These are phyloP conservation scores for Mrakia frigida DNA, from an alignment of 768 basidiomycete species.

Conservation along the genomic window DNA sequence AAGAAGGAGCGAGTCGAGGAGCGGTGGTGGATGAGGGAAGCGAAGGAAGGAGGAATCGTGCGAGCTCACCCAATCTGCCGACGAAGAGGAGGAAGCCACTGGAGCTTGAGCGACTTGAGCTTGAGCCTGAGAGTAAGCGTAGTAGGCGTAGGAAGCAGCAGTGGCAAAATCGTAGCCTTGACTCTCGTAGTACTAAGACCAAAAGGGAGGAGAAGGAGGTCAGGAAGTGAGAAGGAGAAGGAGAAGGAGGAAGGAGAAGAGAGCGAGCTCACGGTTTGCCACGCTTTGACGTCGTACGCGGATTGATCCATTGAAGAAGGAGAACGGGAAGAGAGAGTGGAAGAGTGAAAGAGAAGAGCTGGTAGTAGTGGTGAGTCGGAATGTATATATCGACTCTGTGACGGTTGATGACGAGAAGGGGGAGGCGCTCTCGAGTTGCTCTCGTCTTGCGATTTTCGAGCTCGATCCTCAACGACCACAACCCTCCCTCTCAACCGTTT, in stretches of 20 bases:
- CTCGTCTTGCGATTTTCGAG: not conserved
- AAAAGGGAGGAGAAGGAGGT: not conserved
- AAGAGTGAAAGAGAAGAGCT: not conserved
- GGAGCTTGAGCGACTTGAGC: constrained; percentile 16
- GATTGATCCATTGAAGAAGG: constrained; percentile 15
- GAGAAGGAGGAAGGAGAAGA: not conserved
- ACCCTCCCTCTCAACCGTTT: not conserved
- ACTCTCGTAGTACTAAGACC: constrained; percentile 24
- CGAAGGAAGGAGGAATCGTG: constrained; percentile 10
- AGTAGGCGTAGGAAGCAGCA: constrained; percentile 18
- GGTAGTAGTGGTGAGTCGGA: not conserved
- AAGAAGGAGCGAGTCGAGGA: not conserved
- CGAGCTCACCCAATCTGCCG: constrained; percentile 19
- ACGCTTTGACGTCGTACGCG: constrained; percentile 27
- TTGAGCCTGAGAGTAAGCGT: constrained; percentile 27
- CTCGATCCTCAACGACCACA: not conserved
- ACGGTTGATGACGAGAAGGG: not conserved
- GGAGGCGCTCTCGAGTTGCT: constrained; percentile 9
- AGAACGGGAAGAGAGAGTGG: too few species aligned
- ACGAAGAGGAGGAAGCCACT: not conserved
- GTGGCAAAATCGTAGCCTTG: constrained; percentile 31
- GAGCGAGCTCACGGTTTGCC: constrained; percentile 22
- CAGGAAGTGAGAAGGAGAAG: not conserved
- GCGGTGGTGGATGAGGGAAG: not conserved
- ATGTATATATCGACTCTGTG: not conserved